A percentile compares a stretch with the other conserved stretches of the same genome.
These are phyloP conservation scores for Syzygium syzygioides DNA, from an alignment of 441 rosid genomes.

Conservation along the genomic window DNA sequence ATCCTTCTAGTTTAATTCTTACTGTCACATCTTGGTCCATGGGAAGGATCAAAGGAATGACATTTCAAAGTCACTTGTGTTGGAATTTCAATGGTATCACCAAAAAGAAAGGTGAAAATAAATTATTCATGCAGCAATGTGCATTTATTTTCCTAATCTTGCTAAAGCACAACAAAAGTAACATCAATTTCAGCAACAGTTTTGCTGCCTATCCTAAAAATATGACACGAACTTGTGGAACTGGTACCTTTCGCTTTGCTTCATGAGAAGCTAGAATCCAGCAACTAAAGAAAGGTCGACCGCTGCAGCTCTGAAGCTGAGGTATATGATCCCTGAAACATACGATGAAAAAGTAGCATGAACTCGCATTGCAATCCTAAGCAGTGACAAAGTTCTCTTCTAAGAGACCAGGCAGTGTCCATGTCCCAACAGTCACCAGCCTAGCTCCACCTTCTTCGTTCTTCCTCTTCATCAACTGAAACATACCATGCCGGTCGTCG, in stretches of 20 bases:
- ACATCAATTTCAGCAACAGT: neutral
- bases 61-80: neutral
- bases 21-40: neutral
- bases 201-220: neutral
- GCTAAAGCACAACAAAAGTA: neutral
- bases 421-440: neutral
- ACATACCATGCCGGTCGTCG: constrained; percentile 64
- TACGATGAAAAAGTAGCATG: neutral
- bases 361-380: neutral
- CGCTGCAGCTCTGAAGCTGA: neutral
- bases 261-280: neutral
- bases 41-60: neutral
- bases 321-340: neutral
- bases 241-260: neutral
- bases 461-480: constrained; percentile 79
- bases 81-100: neutral
- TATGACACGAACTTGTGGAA: neutral
- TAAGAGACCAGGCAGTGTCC: neutral
- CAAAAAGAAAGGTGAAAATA: neutral
- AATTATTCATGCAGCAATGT: neutral
- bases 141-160: neutral
- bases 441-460: constrained; percentile 59
- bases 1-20: neutral
- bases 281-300: neutral
- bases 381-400: neutral